Base-by-base conservation (phyloP, 148 eudicot genomes). In the Linanthus parryae region DNA sequence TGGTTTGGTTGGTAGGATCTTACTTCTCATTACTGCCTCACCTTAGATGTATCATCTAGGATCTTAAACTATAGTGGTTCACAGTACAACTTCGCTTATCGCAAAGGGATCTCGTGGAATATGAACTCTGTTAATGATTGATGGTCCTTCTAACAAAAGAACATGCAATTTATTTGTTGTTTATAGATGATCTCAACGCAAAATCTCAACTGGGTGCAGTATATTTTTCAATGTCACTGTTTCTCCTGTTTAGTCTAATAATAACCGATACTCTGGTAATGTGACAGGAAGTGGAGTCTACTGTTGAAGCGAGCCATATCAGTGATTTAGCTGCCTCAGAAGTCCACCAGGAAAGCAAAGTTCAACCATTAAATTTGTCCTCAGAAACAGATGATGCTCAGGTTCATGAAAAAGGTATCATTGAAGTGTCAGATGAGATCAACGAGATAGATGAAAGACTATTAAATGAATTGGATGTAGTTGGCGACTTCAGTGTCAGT, bases 401-500 rank as follows among this genome's bases (percentile, higher is more conserved):
- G 39, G 60, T 47, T 56, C 66, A 66, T 58, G 65, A 73, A 38
- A 48, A 24, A 2, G 54, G 50, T 47, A 31, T 38, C 25, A 23
- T 56, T 58, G 78, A 64, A 33, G 74, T 66, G 35, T 59, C 20
- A 7, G 72, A 66, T 59, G 81, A 67, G 40, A 61, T 75, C 31
- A 58, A 73, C 49, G 91, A 73, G 59, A 66, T 85, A 66, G 80
- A 86, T 48, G 88, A 85, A 71, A 76, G 48, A 22, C 63, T 85
- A 25, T 67, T 89, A 48, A 70, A 70, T 30, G 94, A 86, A 66
- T 66, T 90, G 63, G 95, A 90, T 58, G 65, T 65, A 23, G 84
- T 86, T 52, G 84, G 89, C 34, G 97, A 90, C 68, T 90, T 83
- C 57, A 63, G 78, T 55, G 49, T 74, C 52, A 49, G 38, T 6